Base-by-base conservation (phyloP, 345 rosid genomes). In the Mangifera indica region DNA sequence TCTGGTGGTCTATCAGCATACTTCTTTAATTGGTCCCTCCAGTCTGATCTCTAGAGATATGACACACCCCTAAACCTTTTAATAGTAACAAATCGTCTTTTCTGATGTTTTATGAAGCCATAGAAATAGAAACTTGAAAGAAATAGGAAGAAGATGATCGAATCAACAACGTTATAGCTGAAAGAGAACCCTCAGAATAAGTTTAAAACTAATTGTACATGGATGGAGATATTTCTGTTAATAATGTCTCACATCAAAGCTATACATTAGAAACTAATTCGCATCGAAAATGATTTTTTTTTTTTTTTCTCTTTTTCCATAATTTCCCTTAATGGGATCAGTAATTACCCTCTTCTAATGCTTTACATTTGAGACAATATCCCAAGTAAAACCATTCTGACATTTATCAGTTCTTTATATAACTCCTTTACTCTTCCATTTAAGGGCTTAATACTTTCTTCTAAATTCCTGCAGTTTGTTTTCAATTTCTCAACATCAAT, bases 381-480 rank as follows among this genome's bases (percentile, higher is more conserved):
- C 55, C 73, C 65, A 17, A 70, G 59, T 10, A 45, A 58, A 18
- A 29, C 73, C 65, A 70, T 70, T 58, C 73, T 70, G 45, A 70
- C 73, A 18, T 63, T 57, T 24, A 70, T 45, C 73, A 70, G 18
- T 25, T 6, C 52, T 18, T 46, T 70, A n/a, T 70, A 70, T 64
- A 70, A 18, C 25, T 58, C 73, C 65, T 45, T 70, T 2, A 70
- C 56, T 10, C 10, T 70, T 45, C 17, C 40, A 26, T 70, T 64
- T 2, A 70, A 59, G 22, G 44, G 55, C 37, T 44, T 46, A 8
- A 58, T 58, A 5, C 55, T 44, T 18, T 26, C 73, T 59, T 25
- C 73, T 4, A 58, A 17, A 24, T 58, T 17, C 12, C 40, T 45
- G 26, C 57, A 70, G 21, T 25, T 58, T 25, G 25, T 70, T 34